Evolutionary conservation across 192 early-diverging fungal genomes (phyloP).

Genomic region (Backusella sp.): DNA sequence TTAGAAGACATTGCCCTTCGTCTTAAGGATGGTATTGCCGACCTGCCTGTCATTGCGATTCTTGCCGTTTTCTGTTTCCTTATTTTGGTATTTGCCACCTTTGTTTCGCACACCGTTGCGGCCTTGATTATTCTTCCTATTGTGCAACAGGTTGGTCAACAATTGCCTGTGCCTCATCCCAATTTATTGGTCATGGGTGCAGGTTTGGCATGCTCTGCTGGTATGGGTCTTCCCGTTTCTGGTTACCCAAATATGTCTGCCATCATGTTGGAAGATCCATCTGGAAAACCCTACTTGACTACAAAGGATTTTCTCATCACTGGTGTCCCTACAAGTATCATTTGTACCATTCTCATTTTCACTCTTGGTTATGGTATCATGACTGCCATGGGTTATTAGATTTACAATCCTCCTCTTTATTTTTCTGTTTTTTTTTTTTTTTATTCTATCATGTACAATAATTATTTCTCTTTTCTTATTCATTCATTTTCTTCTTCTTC

Average conservation of each 20-base stretch:
- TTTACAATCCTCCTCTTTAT: background rate
- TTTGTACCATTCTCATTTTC: constrained; percentile 54
- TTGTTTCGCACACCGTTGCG: constrained; percentile 79
- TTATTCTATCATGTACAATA: background rate
- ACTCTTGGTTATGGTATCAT: constrained; percentile 65
- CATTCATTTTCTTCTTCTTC: background rate
- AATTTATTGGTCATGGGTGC: constrained; percentile 71
- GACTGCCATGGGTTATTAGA: constrained; percentile 36
- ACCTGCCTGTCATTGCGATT: constrained; percentile 51
- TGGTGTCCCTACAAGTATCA: constrained; percentile 56
- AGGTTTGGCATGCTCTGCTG: constrained; percentile 45
- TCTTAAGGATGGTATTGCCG: constrained; percentile 52
- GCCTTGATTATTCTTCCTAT: constrained; percentile 77
- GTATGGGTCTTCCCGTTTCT: constrained; percentile 61
- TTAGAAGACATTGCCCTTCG: constrained; percentile 56
- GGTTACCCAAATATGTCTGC: constrained; percentile 82
- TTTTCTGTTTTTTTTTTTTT: background rate
- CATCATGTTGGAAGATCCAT: constrained; percentile 61
- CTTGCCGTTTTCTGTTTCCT: constrained; percentile 58
- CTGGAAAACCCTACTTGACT: constrained; percentile 62
- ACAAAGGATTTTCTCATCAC: constrained; percentile 66
- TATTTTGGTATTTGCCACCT: constrained; percentile 67
- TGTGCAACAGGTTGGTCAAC: constrained; percentile 63
- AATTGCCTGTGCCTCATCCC: constrained; percentile 65
- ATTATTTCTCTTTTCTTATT: background rate